phyloP scores from a whole-genome alignment of 1,139 yeast genomes.

The Protomyces inundatus region DNA sequence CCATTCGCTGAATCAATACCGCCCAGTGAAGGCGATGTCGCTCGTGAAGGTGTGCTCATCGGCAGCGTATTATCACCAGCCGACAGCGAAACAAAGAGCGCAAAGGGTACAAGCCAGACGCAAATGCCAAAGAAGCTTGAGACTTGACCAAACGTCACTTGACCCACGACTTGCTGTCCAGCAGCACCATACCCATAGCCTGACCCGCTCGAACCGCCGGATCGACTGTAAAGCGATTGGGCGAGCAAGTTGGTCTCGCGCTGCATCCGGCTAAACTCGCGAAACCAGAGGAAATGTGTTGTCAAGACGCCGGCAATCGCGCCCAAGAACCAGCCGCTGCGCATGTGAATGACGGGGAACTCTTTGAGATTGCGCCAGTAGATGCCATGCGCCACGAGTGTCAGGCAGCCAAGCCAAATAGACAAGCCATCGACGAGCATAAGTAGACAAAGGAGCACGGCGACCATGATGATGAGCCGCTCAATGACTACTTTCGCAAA shows the following conservation, averaged over 20 bases:
- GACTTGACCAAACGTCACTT: constrained; percentile 77
- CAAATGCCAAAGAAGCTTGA: constrained; percentile 91
- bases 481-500: constrained; percentile 68
- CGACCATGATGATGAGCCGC: constrained; percentile 56
- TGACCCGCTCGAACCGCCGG: constrained; percentile 34
- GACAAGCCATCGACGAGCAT: constrained; percentile 76
- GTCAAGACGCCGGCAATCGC: constrained; percentile 68
- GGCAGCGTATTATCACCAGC: constrained; percentile 91
- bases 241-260: constrained; percentile 44
- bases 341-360: constrained; percentile 77
- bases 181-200: constrained; percentile 31
- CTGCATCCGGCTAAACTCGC: constrained; percentile 64
- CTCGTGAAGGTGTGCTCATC: constrained; percentile 1
- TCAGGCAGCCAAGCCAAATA: constrained; percentile 55
- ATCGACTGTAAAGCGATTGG: constrained; percentile 28
- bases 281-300: constrained; percentile 89
- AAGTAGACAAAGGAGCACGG: constrained; percentile 51
- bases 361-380: constrained; percentile 69
- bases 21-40: constrained; percentile 1
- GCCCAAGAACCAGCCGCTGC: constrained; percentile 63
- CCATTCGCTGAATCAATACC: not conserved
- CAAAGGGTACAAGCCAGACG: constrained; percentile 91
- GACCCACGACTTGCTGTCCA: constrained; percentile 42
- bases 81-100: constrained; percentile 82
- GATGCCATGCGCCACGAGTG: constrained; percentile 63